Evolutionary conservation across 805 yeast species (phyloP), one percentile per base, ranked within the genome.

Genomic region (Yueomyces sp.): DNA sequence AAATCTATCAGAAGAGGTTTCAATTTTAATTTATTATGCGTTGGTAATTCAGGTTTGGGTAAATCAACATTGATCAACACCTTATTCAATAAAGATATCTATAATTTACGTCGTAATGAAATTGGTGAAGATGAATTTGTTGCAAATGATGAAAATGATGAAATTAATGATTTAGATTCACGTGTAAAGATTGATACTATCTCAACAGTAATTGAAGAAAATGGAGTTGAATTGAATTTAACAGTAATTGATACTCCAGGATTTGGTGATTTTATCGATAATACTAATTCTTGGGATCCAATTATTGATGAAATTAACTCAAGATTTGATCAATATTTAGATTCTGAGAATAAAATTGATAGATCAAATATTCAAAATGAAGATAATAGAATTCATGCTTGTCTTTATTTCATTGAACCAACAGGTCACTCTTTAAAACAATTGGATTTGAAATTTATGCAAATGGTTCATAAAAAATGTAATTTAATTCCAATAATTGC

Each of bases 401-500:
- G 87, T 60, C 67, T 92, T 49, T 92, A 88, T 66, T 90, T 92
- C 56, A 84, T 92, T 56, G 96, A 90, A 66, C 98, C 98, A 53
- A 88, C 96, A 28, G 97, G 96, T 48, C 98, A 92, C 66, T 77
- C 85, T 38, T 73, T 92, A 62, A 84, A 81, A 61, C 80, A 96
- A 26, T 72, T 92, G 56, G 98, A 92, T 64, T 78, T 92, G 52
- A 80, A 76, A 51, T 84, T 88, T 53, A 85, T 92, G 85, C 80
- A 81, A 59, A 77, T 78, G 60, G 77, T 92, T 49, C 94, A 86
- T 67, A 80, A 81, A 58, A 87, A 86, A 63, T 96, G 88, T 48
- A 92, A 92, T 63, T 73, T 92, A 63, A 85, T 92, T 49, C 98
- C 98, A 40, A 77, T 92, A 41, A 85, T 92, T 64, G 92, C 97